Evolutionary conservation across 73 alveolate species (phyloP).

Genomic region (Paramecium pentaurelia): DNA sequence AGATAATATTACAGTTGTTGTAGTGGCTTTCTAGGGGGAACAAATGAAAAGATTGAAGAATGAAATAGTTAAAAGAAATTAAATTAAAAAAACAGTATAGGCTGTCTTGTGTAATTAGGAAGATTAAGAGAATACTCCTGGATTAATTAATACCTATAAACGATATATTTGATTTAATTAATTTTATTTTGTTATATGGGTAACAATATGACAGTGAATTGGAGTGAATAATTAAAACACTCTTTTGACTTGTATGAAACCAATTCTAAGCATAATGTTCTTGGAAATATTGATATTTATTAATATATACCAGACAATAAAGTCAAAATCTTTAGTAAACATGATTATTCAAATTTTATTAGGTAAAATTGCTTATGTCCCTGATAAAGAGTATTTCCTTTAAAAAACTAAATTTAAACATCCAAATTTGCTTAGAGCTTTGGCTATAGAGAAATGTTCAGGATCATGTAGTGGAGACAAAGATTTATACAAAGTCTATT

Average conservation of each 20-base stretch:
- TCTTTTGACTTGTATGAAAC: background rate
- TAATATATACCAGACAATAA: background rate
- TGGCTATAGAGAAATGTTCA: background rate
- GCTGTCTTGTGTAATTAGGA: background rate
- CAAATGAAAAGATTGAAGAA: background rate
- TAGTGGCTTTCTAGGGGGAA: slow-evolving; percentile 72
- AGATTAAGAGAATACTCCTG: background rate
- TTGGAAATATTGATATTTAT: background rate
- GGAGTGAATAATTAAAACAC: background rate
- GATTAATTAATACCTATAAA: background rate
- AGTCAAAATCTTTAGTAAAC: background rate
- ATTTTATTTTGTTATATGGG: background rate
- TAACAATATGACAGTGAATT: background rate
- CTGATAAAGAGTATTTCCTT: background rate
- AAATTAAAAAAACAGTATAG: background rate
- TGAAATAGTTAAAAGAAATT: background rate
- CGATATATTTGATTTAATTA: background rate
- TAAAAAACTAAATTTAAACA: background rate
- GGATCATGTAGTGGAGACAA: background rate
- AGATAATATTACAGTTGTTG: slow-evolving; percentile 95
- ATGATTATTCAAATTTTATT: background rate
- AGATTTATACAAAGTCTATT: background rate
- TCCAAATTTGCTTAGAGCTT: background rate
- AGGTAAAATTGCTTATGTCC: background rate
- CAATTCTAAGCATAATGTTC: background rate